Evolutionary conservation across 169 alveolate genomes (phyloP).

Genomic region (Plasmodium berghei): DNA sequence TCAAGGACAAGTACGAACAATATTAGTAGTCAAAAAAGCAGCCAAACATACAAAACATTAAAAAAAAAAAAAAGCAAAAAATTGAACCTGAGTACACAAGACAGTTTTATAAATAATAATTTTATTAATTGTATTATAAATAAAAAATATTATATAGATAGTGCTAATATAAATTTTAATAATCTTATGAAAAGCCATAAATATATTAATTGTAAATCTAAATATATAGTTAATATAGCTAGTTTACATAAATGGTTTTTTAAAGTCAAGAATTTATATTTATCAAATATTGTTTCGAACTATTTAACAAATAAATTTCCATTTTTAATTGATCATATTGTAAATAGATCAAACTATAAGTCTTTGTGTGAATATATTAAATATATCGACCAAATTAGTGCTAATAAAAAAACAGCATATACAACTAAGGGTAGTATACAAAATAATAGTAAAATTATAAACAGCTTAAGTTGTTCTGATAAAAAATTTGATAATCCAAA

Average conservation of each 20-base stretch:
- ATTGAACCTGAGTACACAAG: neutral
- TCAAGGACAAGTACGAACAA: no score
- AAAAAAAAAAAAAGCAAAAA: slow-evolving; percentile 32
- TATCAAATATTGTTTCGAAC: slow-evolving; percentile 46
- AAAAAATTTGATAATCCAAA: neutral
- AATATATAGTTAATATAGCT: slow-evolving; percentile 33
- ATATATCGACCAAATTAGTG: slow-evolving; percentile 16
- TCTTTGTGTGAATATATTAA: slow-evolving; percentile 27
- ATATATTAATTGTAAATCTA: slow-evolving; percentile 41
- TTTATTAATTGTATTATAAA: slow-evolving; percentile 38
- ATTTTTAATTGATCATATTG: slow-evolving; percentile 23
- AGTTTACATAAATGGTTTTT: slow-evolving; percentile 55
- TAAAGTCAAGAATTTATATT: slow-evolving; percentile 41
- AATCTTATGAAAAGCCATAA: slow-evolving; percentile 49
- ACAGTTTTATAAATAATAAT: slow-evolving; percentile 9
- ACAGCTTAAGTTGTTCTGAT: neutral
- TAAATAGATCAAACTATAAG: slow-evolving; percentile 32
- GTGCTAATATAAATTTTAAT: neutral
- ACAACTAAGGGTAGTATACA: neutral
- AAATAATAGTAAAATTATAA: neutral
- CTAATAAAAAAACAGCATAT: neutral
- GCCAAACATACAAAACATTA: neutral
- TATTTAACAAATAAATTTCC: slow-evolving; percentile 41
- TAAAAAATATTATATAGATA: slow-evolving; percentile 26
- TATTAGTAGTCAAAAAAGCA: neutral